Base-by-base conservation (phyloP, 2,329 filamentous ascomycete genomes). In the Parastagonospora nodorum region DNA sequence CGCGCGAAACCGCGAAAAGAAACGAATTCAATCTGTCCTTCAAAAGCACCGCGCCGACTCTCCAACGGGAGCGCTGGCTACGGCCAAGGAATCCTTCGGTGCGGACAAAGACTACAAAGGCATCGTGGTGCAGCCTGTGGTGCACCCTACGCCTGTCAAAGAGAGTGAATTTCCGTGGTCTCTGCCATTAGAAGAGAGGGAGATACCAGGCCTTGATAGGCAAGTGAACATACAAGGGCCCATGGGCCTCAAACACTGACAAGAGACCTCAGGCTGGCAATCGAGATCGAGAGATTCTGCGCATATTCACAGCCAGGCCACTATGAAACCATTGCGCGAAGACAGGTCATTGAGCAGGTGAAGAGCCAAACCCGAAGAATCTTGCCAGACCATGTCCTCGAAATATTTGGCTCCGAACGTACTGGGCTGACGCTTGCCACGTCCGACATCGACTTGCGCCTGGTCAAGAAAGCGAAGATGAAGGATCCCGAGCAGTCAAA, bases 361-460 rank as follows among this genome's bases (percentile, higher is more conserved):
- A 58, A 48, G 41, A 64, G 29, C 8, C 50, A 62, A 24, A 53
- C 61, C 9, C 52, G 37, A 43, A 1, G 49, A 4, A 14, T 8
- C n/a, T 32, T 77, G 40, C 56, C 67, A 55, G 40, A 57, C 14
- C 51, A 63, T 16, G 36, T 41, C 8, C 70, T 76, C 6, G 74
- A 80, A 50, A 53, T 81, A 2, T 80, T 82, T 50, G 84, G 84
- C 14, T 85, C 83, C 8, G 74, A 80, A 48, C 66, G 69, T 9
- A 84, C 78, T 11, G 81, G 82, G 8, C 68, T 85, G 31, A 78
- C 79, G 0, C 63, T 79, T 45, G 75, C 79, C 27, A 73, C 75
- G 35, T 87, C 84, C 6, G 80, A 82, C 64, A 72, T 87, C 10
- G 81, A 86, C 61, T 52, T 80, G 74, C 68, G 76, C 68, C 43